Conservation (phyloP, 257 asterid species). For the Solanum ossicruentum region DNA sequence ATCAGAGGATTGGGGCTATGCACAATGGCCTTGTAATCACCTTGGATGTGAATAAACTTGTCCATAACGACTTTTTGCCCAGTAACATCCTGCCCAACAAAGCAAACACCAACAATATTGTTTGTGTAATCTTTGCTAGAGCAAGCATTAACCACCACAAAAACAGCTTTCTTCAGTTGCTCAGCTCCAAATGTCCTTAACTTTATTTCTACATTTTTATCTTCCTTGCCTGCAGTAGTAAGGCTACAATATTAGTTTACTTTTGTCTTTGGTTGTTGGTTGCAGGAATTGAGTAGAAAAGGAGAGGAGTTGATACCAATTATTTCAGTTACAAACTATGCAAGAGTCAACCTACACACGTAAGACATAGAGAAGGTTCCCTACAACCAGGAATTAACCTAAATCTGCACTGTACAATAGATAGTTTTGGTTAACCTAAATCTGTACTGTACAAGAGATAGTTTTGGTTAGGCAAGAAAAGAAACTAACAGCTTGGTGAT, state of each 20-base stretch:
- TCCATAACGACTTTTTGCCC: slow-evolving; percentile 82
- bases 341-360: neutral
- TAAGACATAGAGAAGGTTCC: neutral
- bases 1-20: slow-evolving; percentile 81
- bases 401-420: neutral
- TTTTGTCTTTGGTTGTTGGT: neutral
- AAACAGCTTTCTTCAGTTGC: slow-evolving; percentile 41
- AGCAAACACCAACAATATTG: slow-evolving; percentile 77
- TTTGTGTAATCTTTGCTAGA: slow-evolving; percentile 73
- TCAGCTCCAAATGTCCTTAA: slow-evolving; percentile 51
- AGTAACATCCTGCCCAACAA: slow-evolving; percentile 86
- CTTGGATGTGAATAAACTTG: slow-evolving; percentile 77
- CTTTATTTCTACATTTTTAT: slow-evolving; percentile 61
- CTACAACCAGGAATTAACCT: neutral
- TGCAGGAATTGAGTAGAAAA: neutral
- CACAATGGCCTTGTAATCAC: slow-evolving; percentile 81
- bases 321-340: neutral
- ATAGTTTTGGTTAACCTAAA: neutral
- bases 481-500: neutral
- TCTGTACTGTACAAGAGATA: neutral
- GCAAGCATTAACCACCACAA: slow-evolving; percentile 83
- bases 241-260: neutral
- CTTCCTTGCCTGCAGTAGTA: slow-evolving; percentile 62
- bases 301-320: neutral
- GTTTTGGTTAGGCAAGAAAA: neutral